Evolutionary conservation across 73 alveolate genomes (phyloP), one percentile per base, ranked within the genome.

Genomic region (Tetrahymena malaccensis): DNA sequence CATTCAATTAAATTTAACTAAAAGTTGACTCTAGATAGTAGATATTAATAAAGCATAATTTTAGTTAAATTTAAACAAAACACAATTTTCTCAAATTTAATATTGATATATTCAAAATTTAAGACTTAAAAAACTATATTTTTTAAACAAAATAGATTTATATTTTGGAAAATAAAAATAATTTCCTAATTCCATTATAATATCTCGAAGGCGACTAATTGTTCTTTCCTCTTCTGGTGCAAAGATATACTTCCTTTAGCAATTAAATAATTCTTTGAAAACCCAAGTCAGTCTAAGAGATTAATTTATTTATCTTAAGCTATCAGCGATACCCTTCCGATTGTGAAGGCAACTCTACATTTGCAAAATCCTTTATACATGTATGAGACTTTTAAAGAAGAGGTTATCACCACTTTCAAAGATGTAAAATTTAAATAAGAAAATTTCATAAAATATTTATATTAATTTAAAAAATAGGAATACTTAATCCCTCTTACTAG

Each of bases 211-310:
- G 96, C 97, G 6, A 97, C 99, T 16, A 94, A 98, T 35, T 97
- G 99, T 96, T 95, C 98, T 5, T 98, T 97, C 97, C 50, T 98
- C 12, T 98, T 97, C 89, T 98, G 99, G 99, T 96, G 97, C 84
- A 96, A 98, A 95, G 98, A 97, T 40, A 93, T 98, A 22, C 85
- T 96, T 93, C 98, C 98, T 16, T 93, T 43, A 17, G 94, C 98
- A 96, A 97, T 98, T 94, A 40, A 97, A 93, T 57, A 93, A 93
- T 93, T 98, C 70, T 94, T 85, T 85, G 94, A 95, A 22, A 96
- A 94, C 43, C 97, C 97, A 22, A 96, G 96, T 85, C 95, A 95
- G 85, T 95, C 98, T 37, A 97, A 97, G 43, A 94, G 98, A 85
- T 94, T 98, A 34, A 85, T 96, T 70, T 97, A 97, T 96, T 93